Evolutionary conservation across 495 filamentous ascomycete species (phyloP), one percentile per base, ranked within the genome.

Genomic region (Annulohypoxylon stygium): DNA sequence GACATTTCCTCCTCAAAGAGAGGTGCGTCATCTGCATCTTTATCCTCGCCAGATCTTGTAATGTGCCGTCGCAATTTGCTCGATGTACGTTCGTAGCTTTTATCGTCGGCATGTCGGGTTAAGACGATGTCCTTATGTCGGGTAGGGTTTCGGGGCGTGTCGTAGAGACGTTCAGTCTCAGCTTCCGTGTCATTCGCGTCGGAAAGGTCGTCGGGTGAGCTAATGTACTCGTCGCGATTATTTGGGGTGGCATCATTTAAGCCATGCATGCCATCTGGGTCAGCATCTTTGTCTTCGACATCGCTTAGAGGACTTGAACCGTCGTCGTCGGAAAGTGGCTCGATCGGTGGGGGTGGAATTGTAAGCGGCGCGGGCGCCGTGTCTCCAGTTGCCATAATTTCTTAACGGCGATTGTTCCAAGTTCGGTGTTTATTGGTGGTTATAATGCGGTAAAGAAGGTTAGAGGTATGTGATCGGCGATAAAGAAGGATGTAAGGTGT

Each of bases 141-240:
- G 73, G 86, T 86, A 73, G 84, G 82, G 70, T 95, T 93, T 65
- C 92, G 89, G 20, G 96, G 97, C n/a, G 95, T 95, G 77, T 93
- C 90, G 73, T 97, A 95, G 74, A 98, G 86, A 59, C 97, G 90
- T 83, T 98, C 97, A 7, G 96, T 99, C 83, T 98, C 96, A 30
- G 97, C 96, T 81, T 99, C 96, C n/a, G 96, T 97, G 82, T 98
- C 95, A 73, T 92, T 92, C 65, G 91, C 90, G 61, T 85, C 83
- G 16, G 84, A 86, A 64, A 84, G 77, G 57, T 86, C 84, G 68
- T 84, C 84, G 4, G 79, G 80, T 12, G 82, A 82, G 67, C 70
- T 78, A 25, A 64, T 69, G 57, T 86, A 86, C 63, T 88, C 86
- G 70, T 90, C 88, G 36, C 87, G 88, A 30, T 81, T 77, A 65